Evolutionary conservation across 139 green algal genomes (phyloP).

Genomic region (Chlorella sp.): DNA sequence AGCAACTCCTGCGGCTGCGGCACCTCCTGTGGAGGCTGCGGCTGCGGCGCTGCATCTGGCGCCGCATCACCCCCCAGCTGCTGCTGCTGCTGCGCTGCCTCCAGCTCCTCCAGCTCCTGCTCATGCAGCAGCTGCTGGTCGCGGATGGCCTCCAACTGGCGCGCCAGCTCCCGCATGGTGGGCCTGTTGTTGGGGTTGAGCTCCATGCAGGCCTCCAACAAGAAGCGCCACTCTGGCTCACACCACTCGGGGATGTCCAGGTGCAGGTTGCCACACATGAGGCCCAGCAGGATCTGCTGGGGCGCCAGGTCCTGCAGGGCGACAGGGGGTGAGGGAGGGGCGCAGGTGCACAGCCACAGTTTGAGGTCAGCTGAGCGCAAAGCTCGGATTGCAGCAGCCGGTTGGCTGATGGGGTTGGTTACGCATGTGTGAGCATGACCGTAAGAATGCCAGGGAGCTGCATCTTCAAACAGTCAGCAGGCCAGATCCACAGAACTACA

Average conservation of each 20-base stretch:
- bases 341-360: no score
- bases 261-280: conserved; percentile 53
- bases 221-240: conserved; percentile 65
- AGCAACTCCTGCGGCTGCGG: neutral
- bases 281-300: conserved; percentile 55
- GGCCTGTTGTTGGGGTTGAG: conserved; percentile 51
- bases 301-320: conserved; percentile 56
- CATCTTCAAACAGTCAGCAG: no score
- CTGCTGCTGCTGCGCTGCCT: neutral
- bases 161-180: conserved; percentile 54
- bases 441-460: no score
- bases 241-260: conserved; percentile 59
- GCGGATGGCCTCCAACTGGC: neutral
- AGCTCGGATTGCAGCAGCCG: no score
- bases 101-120: neutral
- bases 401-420: no score
- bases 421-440: no score
- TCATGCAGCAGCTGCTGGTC: no score
- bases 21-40: neutral
- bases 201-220: conserved; percentile 75
- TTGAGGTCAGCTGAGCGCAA: no score
- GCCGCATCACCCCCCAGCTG: neutral
- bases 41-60: neutral
- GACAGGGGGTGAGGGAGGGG: no score
- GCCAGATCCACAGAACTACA: no score